These are phyloP conservation scores for Polyrhizophydium stewartii DNA, from an alignment of 371 early-diverging fungal genomes.

Conservation along the genomic window DNA sequence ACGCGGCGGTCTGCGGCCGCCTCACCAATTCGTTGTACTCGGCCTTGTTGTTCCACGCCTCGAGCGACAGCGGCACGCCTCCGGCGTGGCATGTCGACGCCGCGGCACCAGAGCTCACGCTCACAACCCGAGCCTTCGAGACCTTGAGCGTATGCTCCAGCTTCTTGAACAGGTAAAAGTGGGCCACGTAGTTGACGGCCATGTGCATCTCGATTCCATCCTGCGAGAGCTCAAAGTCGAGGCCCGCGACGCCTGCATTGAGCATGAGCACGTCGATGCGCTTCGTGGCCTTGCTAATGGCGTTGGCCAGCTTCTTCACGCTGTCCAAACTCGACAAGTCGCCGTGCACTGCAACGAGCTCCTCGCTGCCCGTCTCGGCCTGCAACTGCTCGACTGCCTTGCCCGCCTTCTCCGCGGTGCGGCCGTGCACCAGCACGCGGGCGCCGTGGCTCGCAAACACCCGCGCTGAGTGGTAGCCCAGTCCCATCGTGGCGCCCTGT, in stretches of 20 bases:
- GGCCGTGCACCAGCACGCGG: slow-evolving; percentile 2
- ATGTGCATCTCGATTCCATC: slow-evolving; percentile 8
- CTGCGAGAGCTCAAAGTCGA: neutral
- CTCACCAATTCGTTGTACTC: too few species aligned
- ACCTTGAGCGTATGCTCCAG: neutral
- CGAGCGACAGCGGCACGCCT: neutral
- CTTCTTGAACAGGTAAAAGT: slow-evolving; percentile 8
- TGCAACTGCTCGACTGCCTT: neutral
- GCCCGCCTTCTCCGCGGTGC: neutral
- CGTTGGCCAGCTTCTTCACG: slow-evolving; percentile 4
- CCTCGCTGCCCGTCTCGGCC: neutral
- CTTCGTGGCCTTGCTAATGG: slow-evolving; percentile 3
- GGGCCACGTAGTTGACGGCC: slow-evolving; percentile 4
- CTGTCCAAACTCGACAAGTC: slow-evolving; percentile 3
- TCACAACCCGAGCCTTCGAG: neutral
- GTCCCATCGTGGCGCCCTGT: slow-evolving; percentile 9
- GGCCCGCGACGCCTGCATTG: slow-evolving; percentile 6
- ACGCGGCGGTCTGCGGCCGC: too few species aligned
- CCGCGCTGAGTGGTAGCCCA: slow-evolving; percentile 9
- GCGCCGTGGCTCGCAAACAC: slow-evolving; percentile 12
- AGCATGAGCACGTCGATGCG: slow-evolving; percentile 13
- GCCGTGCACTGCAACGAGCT: slow-evolving; percentile 1
- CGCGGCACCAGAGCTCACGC: neutral
- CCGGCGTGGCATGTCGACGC: neutral
- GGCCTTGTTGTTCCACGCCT: neutral